Evolutionary conservation across 2,329 filamentous ascomycete species (phyloP), one percentile per base, ranked within the genome.

Genomic region (Alternaria panax): DNA sequence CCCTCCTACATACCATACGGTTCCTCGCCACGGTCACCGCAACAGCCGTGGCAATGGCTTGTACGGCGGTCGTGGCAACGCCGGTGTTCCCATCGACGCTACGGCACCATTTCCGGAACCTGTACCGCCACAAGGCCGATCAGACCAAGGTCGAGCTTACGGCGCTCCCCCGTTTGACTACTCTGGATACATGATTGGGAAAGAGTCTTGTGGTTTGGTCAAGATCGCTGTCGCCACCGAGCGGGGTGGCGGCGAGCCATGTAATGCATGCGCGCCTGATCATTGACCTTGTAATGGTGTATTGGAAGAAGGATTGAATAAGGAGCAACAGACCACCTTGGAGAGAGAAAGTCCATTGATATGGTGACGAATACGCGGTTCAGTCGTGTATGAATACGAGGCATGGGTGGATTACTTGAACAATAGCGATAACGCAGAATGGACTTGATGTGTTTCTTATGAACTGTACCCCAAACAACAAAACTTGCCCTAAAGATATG

Each of bases 71-170:
- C 53, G 57, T 8, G 47, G 57, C 47, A 60, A 43, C 11, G 41
- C 40, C 8, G 74, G 73, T 14, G 54, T 77, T 7, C 75, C 75
- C 3, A 62, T 78, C 22, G 63, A 72, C n/a, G 68, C 66, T 2
- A 75, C 72, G 0, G 63, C 60, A 5, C 74, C 74, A 3, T 78
- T 78, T 34, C 75, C 75, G 1, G 57, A 62, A 22, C 73, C 75
- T 2, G 43, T 72, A 2, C 60, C 72, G 1, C 75, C 75, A 0
- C 63, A 65, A 18, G 74, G 71, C 28, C 58, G 64, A 5, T 59
- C 54, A 1, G 32, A 38, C 8, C 41, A 60, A 47, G 9, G n/a
- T 0, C 18, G 28, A n/a, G 20, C 14, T 8, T 11, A 50, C 12
- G 27, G 12, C 11, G 7, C 42, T 5, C n/a, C n/a, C 1, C 4